Evolutionary conservation across 176 grass and related monocot species (phyloP).

Genomic region (Ensete ventricosum): DNA sequence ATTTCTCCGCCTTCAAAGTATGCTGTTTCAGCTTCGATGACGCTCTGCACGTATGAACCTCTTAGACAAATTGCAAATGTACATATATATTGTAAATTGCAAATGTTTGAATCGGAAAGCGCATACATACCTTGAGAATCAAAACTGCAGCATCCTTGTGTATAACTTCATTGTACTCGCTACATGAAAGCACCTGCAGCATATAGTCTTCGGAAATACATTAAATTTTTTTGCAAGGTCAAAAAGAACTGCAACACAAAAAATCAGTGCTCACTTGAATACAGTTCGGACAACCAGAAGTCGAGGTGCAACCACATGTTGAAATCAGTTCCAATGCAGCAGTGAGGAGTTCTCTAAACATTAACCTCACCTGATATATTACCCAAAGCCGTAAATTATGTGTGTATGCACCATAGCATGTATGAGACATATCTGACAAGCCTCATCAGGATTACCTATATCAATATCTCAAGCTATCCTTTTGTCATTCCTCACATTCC

Average conservation of each 20-base stretch:
- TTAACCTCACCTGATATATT: conserved; percentile 36
- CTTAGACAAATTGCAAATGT: background rate
- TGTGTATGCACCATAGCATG: too few species aligned
- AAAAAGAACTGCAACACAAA: background rate
- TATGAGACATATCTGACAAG: too few species aligned
- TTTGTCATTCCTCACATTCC: too few species aligned
- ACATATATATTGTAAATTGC: background rate
- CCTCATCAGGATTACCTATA: too few species aligned
- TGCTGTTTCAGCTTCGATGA: conserved; percentile 46
- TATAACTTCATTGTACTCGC: conserved; percentile 82
- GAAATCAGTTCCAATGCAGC: conserved; percentile 64
- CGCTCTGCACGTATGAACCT: conserved; percentile 28
- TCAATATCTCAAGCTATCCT: too few species aligned
- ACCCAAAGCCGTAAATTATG: background rate
- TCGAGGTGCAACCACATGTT: conserved; percentile 41
- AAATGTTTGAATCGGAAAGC: background rate
- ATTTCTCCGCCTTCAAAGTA: conserved; percentile 33
- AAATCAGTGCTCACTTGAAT: conserved; percentile 40
- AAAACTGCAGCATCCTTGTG: conserved; percentile 63
- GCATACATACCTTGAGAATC: conserved; percentile 54
- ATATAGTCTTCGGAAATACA: background rate
- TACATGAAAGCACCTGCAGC: conserved; percentile 52
- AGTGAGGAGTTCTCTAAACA: conserved; percentile 62
- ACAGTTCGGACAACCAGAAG: conserved; percentile 67
- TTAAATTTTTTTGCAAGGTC: background rate